Evolutionary conservation across 495 filamentous ascomycete genomes (phyloP), one percentile per base, ranked within the genome.

Genomic region (Xylaria sp.): DNA sequence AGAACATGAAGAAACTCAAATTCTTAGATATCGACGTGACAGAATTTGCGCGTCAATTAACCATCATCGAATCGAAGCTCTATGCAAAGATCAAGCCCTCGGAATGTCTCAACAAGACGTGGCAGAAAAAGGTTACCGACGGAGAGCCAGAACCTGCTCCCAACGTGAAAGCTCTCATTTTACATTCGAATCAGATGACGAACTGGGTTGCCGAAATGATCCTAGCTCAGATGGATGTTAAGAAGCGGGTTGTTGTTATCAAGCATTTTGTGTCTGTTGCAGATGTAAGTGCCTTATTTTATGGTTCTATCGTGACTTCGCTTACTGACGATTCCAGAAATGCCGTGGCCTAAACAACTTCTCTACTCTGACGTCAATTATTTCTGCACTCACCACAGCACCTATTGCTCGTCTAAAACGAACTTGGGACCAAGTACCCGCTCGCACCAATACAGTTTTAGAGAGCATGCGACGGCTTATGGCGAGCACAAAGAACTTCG

Each of bases 151-250:
- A 98, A 77, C 95, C 95, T 12, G 94, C 97, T 35, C 86, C 93
- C 2, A 98, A 99, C 78, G 94, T 99, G 72, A 97, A 97, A 79
- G 92, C 94, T 14, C 85, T 99, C 71, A 99, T 99, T 81, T 86
- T 98, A 53, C 96, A 99, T 79, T 98, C 97, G 0, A 99, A 99
- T 73, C 95, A 97, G 80, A 88, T 98, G 80, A 98, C 96, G 24
- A 99, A 98, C 80, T 98, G 97, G 97, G 96, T 99, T 66, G 96
- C 96, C n/a, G 95, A 99, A 80, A 98, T 98, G 96, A 98, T 99
- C 74, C 84, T 99, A 75, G 93, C 90, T 3, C 97, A 99, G 79
- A 85, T 88, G 41, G 96, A 98, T 79, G 93, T 97, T 61, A 96
- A 95, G 84, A 97, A 97, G 80, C 88, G 96, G 71, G 96, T 98